These are phyloP conservation scores for Hypoxylon sp. DNA, from an alignment of 2,329 filamentous ascomycete species.

Conservation along the genomic window DNA sequence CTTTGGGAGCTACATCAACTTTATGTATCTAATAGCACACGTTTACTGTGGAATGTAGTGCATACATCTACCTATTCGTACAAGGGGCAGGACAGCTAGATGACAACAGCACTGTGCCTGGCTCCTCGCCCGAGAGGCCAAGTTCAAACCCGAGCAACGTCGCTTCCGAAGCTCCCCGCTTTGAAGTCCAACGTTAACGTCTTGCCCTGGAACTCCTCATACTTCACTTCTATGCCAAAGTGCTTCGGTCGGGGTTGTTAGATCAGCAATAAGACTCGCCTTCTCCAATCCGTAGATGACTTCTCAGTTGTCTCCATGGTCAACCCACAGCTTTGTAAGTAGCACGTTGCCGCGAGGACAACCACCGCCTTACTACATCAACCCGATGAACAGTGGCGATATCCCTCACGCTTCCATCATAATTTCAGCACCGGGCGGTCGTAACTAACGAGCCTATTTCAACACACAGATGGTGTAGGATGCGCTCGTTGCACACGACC, in stretches of 20 bases:
- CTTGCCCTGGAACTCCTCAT: constrained; percentile 24
- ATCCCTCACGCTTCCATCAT: not conserved
- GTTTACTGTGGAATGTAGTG: not conserved
- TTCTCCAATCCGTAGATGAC: constrained; percentile 24
- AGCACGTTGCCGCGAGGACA: constrained; percentile 1
- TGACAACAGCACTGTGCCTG: constrained; percentile 15
- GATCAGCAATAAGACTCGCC: constrained; percentile 17
- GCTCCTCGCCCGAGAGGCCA: not conserved
- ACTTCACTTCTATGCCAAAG: constrained; percentile 10
- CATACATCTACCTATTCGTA: not conserved
- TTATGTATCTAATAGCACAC: constrained; percentile 1
- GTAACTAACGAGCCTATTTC: constrained; percentile 14
- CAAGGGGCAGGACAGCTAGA: not conserved
- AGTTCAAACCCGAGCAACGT: constrained; percentile 18
- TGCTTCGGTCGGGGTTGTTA: constrained; percentile 18
- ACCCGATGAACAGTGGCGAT: constrained; percentile 15
- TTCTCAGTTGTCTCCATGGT: constrained; percentile 23
- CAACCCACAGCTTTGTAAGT: constrained; percentile 37
- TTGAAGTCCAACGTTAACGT: constrained; percentile 18
- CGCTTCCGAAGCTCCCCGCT: constrained; percentile 41
- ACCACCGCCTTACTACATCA: constrained; percentile 12
- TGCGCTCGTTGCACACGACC: constrained; percentile 26
- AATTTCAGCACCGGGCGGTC: not conserved
- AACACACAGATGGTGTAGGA: constrained; percentile 34
- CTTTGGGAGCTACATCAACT: not conserved